Evolutionary conservation across 1,284 basidiomycete genomes (phyloP).

Genomic region (Tilletia walkeri): DNA sequence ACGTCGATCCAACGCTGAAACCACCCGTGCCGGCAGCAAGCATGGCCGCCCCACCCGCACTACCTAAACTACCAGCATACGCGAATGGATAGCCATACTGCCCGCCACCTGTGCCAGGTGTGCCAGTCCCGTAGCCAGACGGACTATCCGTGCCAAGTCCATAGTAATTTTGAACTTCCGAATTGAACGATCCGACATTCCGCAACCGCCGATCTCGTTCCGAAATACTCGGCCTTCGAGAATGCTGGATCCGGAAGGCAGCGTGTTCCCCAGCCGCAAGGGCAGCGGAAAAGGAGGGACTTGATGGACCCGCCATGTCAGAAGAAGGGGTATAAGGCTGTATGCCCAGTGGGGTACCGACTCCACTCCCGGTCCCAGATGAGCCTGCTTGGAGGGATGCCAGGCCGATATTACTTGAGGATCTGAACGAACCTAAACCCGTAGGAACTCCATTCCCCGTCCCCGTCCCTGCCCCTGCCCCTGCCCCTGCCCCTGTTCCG

Average conservation of each 20-base stretch:
- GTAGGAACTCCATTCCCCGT: constrained; percentile 2
- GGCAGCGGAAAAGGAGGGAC: background rate
- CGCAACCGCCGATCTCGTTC: constrained; percentile 5
- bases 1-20: background rate
- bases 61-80: background rate
- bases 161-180: background rate
- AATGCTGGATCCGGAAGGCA: background rate
- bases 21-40: background rate
- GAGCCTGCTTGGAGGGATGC: background rate
- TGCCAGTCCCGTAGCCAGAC: background rate
- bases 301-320: background rate
- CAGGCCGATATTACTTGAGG: background rate
- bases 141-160: constrained; percentile 6
- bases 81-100: background rate
- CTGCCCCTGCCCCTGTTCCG: constrained; percentile 15
- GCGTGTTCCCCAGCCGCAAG: background rate
- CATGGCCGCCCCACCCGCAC: background rate
- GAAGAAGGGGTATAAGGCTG: too few species aligned
- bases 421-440: constrained; percentile 23
- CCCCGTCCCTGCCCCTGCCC: background rate
- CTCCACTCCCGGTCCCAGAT: too few species aligned
- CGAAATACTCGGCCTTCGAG: constrained; percentile 1
- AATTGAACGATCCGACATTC: constrained; percentile 3
- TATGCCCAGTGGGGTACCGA: too few species aligned
- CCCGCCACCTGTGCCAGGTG: background rate